phyloP scores from a whole-genome alignment of 192 early-diverging fungal genomes.

The Physocladia obscura region DNA sequence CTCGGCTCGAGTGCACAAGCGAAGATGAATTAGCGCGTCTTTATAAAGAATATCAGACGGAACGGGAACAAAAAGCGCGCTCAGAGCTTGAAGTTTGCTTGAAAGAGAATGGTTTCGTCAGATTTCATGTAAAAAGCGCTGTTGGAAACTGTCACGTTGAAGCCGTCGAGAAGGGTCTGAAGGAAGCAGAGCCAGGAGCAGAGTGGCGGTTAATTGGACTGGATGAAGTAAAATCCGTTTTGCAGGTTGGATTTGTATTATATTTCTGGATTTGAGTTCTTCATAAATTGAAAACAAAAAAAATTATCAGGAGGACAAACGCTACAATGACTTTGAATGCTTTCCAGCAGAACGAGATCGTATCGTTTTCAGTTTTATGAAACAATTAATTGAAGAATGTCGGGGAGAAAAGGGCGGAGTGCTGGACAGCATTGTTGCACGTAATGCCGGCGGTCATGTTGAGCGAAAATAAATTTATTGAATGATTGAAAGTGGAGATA shows the following conservation, averaged over 20 bases:
- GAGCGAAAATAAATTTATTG: conserved; percentile 4
- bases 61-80: conserved; percentile 35
- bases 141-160: conserved; percentile 34
- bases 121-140: conserved; percentile 51
- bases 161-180: conserved; percentile 38
- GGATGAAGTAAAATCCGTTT: conserved; percentile 51
- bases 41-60: conserved; percentile 39
- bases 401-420: conserved; percentile 28
- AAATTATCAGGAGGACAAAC: conserved; percentile 48
- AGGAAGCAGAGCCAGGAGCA: conserved; percentile 45
- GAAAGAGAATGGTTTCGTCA: conserved; percentile 54
- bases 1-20: conserved; percentile 35
- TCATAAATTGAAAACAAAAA: not conserved
- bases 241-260: conserved; percentile 40
- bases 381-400: conserved; percentile 22
- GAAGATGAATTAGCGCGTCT: conserved; percentile 25
- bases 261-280: not conserved
- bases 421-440: conserved; percentile 15
- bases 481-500: not conserved
- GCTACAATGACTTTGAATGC: conserved; percentile 41
- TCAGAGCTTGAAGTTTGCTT: conserved; percentile 41
- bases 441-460: conserved; percentile 21
- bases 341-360: conserved; percentile 47
- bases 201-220: conserved; percentile 43
- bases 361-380: conserved; percentile 34